phyloP scores from a whole-genome alignment of 2,329 filamentous ascomycete species.

The Trichophyton rubrum region DNA sequence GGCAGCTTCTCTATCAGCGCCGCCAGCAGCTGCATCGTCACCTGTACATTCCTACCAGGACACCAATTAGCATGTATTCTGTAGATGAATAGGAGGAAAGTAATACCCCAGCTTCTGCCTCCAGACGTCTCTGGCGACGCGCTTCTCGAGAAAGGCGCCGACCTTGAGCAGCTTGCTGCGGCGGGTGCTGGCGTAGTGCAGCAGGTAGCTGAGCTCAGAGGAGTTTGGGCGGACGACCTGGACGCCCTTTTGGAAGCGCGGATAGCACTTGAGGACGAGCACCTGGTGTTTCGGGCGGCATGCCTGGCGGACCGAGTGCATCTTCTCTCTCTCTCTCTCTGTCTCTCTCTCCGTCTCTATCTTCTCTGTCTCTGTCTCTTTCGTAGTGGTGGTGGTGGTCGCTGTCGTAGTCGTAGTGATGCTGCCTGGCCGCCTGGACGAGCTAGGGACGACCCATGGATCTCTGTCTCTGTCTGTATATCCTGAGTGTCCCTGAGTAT shows the following conservation, averaged over 20 bases:
- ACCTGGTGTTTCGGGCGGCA: constrained; percentile 92
- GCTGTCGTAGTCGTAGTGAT: too few relatives aligned
- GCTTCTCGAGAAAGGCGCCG: constrained; percentile 85
- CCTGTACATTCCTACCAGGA: constrained; percentile 64
- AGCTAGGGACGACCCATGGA: too few relatives aligned
- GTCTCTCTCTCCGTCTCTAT: neutral
- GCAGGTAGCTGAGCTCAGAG: constrained; percentile 89
- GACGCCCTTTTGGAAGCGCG: constrained; percentile 77
- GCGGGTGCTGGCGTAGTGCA: constrained; percentile 92
- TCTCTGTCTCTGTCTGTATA: too few relatives aligned
- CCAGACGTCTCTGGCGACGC: constrained; percentile 83
- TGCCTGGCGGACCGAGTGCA: constrained; percentile 48
- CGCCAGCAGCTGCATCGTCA: constrained; percentile 83
- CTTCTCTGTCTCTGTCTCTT: neutral
- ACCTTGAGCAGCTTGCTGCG: constrained; percentile 95
- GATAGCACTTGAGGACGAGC: constrained; percentile 90
- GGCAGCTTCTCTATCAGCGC: constrained; percentile 88
- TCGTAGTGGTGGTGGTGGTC: neutral
- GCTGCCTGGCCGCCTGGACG: too few relatives aligned
- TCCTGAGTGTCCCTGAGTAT: too few relatives aligned
- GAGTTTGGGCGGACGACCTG: constrained; percentile 92
- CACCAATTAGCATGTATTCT: constrained; percentile 4
- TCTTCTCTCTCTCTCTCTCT: constrained; percentile 17
- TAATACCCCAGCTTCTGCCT: constrained; percentile 75
- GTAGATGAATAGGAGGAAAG: too few relatives aligned